Evolutionary conservation across 179 eudicot genomes (phyloP), one percentile per base, ranked within the genome.

Genomic region (Sideroxylon spinosum): DNA sequence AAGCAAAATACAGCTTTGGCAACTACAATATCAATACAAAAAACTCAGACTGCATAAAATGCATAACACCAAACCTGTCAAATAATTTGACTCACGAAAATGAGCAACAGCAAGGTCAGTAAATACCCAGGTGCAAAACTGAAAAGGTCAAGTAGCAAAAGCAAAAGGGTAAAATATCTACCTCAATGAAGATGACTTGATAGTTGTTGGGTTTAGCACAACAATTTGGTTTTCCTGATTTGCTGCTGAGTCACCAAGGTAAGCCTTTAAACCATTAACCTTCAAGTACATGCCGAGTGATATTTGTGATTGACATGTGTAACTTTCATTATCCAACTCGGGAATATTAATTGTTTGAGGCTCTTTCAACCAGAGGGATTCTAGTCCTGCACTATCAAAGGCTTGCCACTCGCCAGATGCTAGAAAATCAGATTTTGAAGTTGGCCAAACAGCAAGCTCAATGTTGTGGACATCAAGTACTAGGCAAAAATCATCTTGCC

Each of bases 371-470:
- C 75, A 71, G 23, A 65, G 73, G 83, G 78, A 78, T n/a, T 81
- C 86, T 76, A 81, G 60, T 65, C 72, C 83, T n/a, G 68, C 70
- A 71, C 75, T 84, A 87, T 67, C 74, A 80, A 68, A 72, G 68
- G 79, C 79, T 67, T 78, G 85, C 77, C 71, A 59, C 71, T 77
- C 89, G 82, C 79, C 74, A 10, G 81, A 71, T 77, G 78, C 77
- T n/a, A 77, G 82, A 68, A 76, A 56, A 74, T 76, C 82, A 80
- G 88, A 80, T 63, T 77, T 81, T 73, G 81, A 76, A 82, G 85
- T 83, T 75, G 98, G 97, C 86, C 87, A 83, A 73, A 88, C 84
- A 77, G 87, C 79, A 84, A 94, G 86, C 53, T 90, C 86, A 80
- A 82, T 78, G 78, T 84, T 79, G 75, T 78, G 75, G 76, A 90